Evolutionary conservation across 2,329 filamentous ascomycete species (phyloP).

Genomic region (Talaromyces sp.): DNA sequence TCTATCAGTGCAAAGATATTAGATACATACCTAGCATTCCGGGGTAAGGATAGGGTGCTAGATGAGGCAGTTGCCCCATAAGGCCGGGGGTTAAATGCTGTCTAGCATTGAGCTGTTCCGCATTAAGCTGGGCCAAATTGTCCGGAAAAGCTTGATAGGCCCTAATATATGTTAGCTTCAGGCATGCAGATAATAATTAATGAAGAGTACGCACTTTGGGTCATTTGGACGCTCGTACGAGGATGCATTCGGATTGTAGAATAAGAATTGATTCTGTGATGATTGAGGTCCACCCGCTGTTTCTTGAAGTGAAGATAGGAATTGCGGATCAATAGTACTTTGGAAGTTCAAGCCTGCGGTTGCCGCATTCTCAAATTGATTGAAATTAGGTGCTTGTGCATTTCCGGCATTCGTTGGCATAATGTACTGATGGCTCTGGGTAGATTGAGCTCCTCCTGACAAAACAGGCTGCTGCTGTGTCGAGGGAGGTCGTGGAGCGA

Average conservation of each 20-base stretch:
- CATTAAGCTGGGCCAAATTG: constrained; percentile 12
- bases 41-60: constrained; percentile 15
- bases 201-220: constrained; percentile 26
- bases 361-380: constrained; percentile 28
- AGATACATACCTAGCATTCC: constrained; percentile 12
- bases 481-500: constrained; percentile 23
- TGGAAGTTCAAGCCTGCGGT: constrained; percentile 26
- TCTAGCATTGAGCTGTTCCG: constrained; percentile 17
- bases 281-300: constrained; percentile 26
- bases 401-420: constrained; percentile 26
- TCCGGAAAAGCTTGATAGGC: constrained; percentile 17
- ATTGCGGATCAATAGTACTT: constrained; percentile 42
- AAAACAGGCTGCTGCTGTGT: constrained; percentile 21
- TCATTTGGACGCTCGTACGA: constrained; percentile 28
- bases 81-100: constrained; percentile 6
- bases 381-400: constrained; percentile 23
- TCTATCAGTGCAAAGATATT: not conserved
- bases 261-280: constrained; percentile 29
- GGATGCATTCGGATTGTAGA: constrained; percentile 25
- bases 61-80: constrained; percentile 11
- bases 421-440: constrained; percentile 27
- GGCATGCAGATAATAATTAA: not conserved
- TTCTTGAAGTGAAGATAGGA: constrained; percentile 29
- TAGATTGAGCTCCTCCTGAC: constrained; percentile 1
- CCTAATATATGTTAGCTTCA: constrained; percentile 10